Evolutionary conservation across 352 stramenopile species (phyloP).

Genomic region (Globisporangium paroecandrum): DNA sequence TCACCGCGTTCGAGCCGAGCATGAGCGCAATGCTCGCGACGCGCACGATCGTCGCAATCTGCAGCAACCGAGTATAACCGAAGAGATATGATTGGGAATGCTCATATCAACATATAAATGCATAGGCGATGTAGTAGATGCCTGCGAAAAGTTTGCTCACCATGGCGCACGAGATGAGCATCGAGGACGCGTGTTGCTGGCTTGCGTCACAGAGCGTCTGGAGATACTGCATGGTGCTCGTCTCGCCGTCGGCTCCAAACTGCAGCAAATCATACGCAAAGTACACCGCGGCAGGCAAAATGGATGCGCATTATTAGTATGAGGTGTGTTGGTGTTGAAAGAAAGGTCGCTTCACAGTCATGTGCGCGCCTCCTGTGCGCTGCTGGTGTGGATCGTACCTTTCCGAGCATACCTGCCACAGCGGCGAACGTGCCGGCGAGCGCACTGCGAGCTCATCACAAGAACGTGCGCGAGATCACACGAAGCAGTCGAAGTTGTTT

Average conservation of each 20-base stretch:
- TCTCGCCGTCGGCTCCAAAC: slow-evolving; percentile 29
- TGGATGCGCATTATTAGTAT: neutral
- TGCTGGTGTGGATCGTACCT: slow-evolving; percentile 22
- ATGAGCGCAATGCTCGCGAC: slow-evolving; percentile 61
- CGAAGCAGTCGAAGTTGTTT: neutral
- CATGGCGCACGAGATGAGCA: slow-evolving; percentile 8
- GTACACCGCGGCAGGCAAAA: neutral
- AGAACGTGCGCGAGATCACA: neutral
- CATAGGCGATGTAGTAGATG: neutral
- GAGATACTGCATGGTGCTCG: slow-evolving; percentile 21
- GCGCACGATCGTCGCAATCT: slow-evolving; percentile 35
- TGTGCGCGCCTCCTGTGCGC: neutral
- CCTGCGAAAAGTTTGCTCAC: neutral
- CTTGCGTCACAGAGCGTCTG: slow-evolving; percentile 14
- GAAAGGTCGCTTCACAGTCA: neutral
- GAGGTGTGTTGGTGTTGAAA: neutral
- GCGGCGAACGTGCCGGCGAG: slow-evolving; percentile 57
- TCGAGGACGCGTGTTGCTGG: slow-evolving; percentile 1
- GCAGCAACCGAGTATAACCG: neutral
- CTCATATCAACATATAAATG: neutral
- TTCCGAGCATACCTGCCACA: slow-evolving; percentile 51
- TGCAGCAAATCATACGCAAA: neutral
- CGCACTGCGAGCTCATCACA: slow-evolving; percentile 25
- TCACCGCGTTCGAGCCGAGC: slow-evolving; percentile 66
- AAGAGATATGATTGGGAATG: neutral